A percentile compares a stretch with the other conserved stretches of the same genome.
phyloP scores from a whole-genome alignment of 2,329 filamentous ascomycete species.

The Fusarium pseudocircinatum region DNA sequence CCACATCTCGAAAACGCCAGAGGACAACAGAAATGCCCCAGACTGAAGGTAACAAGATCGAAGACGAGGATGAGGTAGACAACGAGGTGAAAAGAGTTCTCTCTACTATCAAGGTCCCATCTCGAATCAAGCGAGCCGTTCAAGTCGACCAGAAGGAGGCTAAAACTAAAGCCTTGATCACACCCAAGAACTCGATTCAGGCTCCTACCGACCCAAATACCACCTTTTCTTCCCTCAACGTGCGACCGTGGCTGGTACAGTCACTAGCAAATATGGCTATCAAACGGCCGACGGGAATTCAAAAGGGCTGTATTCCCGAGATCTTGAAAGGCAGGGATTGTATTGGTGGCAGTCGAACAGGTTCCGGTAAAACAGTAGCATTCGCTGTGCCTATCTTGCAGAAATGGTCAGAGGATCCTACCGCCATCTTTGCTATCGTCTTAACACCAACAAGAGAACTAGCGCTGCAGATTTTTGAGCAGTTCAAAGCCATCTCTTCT shows the following conservation, averaged over 20 bases:
- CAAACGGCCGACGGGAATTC: conserved; percentile 88
- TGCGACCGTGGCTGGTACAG: conserved; percentile 87
- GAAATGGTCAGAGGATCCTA: conserved; percentile 90
- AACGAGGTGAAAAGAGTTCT: conserved; percentile 48
- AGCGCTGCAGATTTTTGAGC: conserved; percentile 94
- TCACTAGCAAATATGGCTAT: conserved; percentile 83
- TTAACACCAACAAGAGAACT: conserved; percentile 92
- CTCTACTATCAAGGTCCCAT: conserved; percentile 61
- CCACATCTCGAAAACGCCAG: conserved; percentile 57
- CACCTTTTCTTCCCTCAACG: conserved; percentile 76
- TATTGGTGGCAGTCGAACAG: conserved; percentile 92
- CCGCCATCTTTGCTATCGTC: conserved; percentile 88
- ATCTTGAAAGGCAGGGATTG: conserved; percentile 92
- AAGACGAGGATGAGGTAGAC: conserved; percentile 46
- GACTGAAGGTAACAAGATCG: conserved; percentile 41
- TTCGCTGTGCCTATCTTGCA: conserved; percentile 96
- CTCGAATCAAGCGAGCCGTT: conserved; percentile 59
- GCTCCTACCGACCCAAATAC: conserved; percentile 66
- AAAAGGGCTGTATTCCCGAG: conserved; percentile 90
- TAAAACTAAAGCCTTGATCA: conserved; percentile 27
- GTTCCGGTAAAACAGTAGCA: conserved; percentile 96
- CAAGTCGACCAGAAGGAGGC: conserved; percentile 34
- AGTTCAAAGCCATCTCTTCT: conserved; percentile 91
- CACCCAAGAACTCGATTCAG: conserved; percentile 51
- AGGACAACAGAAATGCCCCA: conserved; percentile 47